Base-by-base conservation (phyloP, 176 grass and related monocot species). In the Coix lacrymajobi region DNA sequence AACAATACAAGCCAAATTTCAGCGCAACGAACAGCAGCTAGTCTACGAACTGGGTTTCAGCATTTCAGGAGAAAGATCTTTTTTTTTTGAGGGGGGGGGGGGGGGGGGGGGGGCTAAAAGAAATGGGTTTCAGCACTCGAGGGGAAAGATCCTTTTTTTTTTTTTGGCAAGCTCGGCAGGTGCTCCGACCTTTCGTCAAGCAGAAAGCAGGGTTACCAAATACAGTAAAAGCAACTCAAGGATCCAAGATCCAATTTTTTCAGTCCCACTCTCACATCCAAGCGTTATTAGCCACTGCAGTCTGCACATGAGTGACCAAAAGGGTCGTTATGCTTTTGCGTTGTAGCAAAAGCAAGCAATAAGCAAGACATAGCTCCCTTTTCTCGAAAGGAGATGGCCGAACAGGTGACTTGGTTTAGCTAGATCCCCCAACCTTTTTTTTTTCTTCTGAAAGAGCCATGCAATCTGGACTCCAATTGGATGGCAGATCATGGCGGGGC, bases 401-500 rank as follows among this genome's bases (percentile, higher is more conserved):
- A 58, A 68, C 4, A 14, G 48, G 26, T 11, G 19, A 25, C 14
- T 22, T 2, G 24, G 54, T 4, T 13, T 16, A n/a, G 20, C 20
- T 56, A 76, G 63, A 81, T 70, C 76, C 71, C 11, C 40, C 11
- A 70, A 43, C 74, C 33, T 62, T 76, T 71, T 61, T 2, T 12
- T 62, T 4, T 25, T 77, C 43, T 25, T 77, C 43, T 64, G 34
- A 64, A 81, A 66, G 65, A 72, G 57, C 34, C 22, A 64, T 3
- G 29, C 71, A 72, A 65, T 89, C 46, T 71, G 72, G 0, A 8
- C 30, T 62, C 81, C 76, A 64, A 78, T 60, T 28, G 29, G 87
- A 85, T 64, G 41, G 20, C 43, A 79, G 24, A 61, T 7, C 77
- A 51, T 81, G 54, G 72, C 33, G 65, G 83, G 74, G 56, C 78